Evolutionary conservation across 2,329 filamentous ascomycete genomes (phyloP), one percentile per base, ranked within the genome.

Genomic region (Scedosporium minutisporum): DNA sequence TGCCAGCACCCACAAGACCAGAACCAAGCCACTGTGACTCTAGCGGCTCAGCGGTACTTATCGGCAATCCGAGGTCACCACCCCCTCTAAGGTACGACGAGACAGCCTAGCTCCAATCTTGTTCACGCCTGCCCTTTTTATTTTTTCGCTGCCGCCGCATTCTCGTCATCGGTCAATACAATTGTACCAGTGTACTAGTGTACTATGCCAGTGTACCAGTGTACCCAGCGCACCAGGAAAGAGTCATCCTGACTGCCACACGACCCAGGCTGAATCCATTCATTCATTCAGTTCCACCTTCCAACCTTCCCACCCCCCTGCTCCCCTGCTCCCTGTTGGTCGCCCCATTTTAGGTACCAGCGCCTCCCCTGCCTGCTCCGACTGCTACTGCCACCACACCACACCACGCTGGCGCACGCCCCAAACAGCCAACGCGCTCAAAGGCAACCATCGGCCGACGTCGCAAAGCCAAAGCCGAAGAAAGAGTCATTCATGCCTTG

Each of bases 401-500:
- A 62, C 33, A 29, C 51, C 51, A 46, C 48, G 3, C n/a, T 23
- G 18, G 18, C 51, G 51, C 23, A 23, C 21, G 51, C 51, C 12
- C 51, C 23, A 18, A 25, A 55, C 21, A 23, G 23, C 51, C 51
- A 55, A 14, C 23, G 51, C 51, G 51, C 18, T 14, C 18, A 62
- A 62, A 62, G 60, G 60, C 60, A 62, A 48, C 60, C 51, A 58
- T 58, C 60, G 51, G 60, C 60, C 60, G 60, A 62, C 60, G 18
- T 62, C 60, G 53, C 60, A 62, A 62, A 57, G 18, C 21, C 21
- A 53, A n/a, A 25, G 21, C 29, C 29, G 51, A 23, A 48, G n/a
- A 55, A 38, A 53, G 60, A 62, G 60, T 62, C 60, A 62, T 38
- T 42, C 60, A 41, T 41, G 41, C 60, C 46, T 46, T 33, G 38